Base-by-base conservation (phyloP, 768 basidiomycete species). In the Calocybe cyanea region DNA sequence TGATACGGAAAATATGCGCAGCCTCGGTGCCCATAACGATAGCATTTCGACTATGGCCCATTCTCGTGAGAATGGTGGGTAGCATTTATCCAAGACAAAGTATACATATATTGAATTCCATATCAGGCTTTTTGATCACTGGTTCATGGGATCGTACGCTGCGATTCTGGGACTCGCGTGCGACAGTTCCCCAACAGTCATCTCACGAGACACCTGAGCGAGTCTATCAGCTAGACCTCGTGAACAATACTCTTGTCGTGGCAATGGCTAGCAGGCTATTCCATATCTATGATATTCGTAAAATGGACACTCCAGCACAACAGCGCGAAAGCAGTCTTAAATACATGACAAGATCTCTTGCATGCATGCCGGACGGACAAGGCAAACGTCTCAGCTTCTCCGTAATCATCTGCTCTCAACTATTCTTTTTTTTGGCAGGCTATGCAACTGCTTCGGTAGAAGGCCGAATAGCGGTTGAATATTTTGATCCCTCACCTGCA, bases 391-490 rank as follows among this genome's bases (percentile, higher is more conserved):
- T n/a, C n/a, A n/a, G n/a, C 30, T 31, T 44, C 15, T 35, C 24
- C 43, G 30, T 36, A 31, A 8, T 10, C 21, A 41, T 10, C 5
- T 10, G 7, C 38, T 31, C 40, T 11, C 17, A 14, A 14, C 25
- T 13, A 33, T 25, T n/a, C 19, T 39, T 15, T 43, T 1, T 40
- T 9, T 3, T 34, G 31, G 13, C 56, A 90, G 93, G 95, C 9
- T 99, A 91, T 64, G 93, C 93, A 9, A 91, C 86, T 0, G 89
- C 87, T 0, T 93, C 91, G 0, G 92, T 94, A 11, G 96, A 99
- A 58, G 96, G 96, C 1, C 78, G 96, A 18, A 96, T 98, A 47
- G 92, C 94, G 0, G 93, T 98, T 23, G 96, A 99, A 63, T 99
- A 95, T 63, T 94, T 96, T 55, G 91, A 97, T 52, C 82, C 89